Conservation (phyloP, 169 alveolate species). For the Cryptosporidium meleagridis region DNA sequence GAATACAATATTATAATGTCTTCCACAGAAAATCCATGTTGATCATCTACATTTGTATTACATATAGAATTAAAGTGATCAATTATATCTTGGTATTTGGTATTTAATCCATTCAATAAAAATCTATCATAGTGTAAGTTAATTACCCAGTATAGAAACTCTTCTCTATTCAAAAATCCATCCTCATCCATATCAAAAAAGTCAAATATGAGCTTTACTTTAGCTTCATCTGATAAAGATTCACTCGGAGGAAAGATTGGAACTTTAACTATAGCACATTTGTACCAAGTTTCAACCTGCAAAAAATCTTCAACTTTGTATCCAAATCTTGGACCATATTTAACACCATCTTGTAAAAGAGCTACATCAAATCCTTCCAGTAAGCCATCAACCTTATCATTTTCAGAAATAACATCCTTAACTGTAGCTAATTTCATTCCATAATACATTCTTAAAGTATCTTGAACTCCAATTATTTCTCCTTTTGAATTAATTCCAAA, state of each 20-base stretch:
- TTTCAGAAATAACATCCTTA: constrained; percentile 74
- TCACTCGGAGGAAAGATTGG: constrained; percentile 79
- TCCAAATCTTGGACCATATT: constrained; percentile 79
- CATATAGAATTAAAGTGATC: constrained; percentile 75
- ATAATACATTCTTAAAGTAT: constrained; percentile 18
- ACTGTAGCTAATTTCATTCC: constrained; percentile 79
- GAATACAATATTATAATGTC: constrained; percentile 75
- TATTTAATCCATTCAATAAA: constrained; percentile 20
- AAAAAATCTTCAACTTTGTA: constrained; percentile 70
- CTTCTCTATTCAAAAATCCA: constrained; percentile 55
- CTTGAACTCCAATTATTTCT: constrained; percentile 23
- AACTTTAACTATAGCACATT: constrained; percentile 76
- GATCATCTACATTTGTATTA: constrained; percentile 75
- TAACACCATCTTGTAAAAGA: constrained; percentile 77
- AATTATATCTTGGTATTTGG: constrained; percentile 75
- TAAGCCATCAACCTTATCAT: constrained; percentile 74
- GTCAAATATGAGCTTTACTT: constrained; percentile 76
- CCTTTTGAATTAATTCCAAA: constrained; percentile 17
- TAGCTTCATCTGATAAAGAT: constrained; percentile 68
- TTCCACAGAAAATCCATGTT: constrained; percentile 68
- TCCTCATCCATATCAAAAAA: constrained; percentile 76
- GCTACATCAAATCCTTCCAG: constrained; percentile 77
- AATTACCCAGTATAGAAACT: constrained; percentile 35
- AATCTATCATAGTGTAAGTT: constrained; percentile 61
- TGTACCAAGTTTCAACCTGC: constrained; percentile 68